Base-by-base conservation (phyloP, 2,329 filamentous ascomycete genomes). In the Elsinoe batatas region DNA sequence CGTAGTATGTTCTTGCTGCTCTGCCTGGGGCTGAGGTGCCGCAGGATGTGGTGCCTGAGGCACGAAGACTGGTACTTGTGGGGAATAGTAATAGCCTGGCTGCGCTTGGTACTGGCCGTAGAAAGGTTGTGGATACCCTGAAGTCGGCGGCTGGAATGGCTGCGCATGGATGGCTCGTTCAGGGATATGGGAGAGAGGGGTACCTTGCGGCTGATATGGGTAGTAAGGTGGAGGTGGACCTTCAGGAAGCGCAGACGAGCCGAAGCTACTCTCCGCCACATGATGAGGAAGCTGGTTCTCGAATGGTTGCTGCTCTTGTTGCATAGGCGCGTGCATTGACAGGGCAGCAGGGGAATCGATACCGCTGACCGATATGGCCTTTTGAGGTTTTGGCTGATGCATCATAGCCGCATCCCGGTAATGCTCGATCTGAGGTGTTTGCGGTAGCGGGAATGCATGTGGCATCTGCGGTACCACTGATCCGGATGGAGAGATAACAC, bases 341-440 rank as follows among this genome's bases (percentile, higher is more conserved):
- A 82, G 73, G 62, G 76, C 77, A 4, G 81, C 83, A 3, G 91
- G 89, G 6, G 87, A 87, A 69, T 97, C 93, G 62, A 97, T 95
- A 64, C 89, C 90, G 57, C 89, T 88, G 57, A 97, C 83, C 8
- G 91, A 96, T 32, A 97, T 88, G 5, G 90, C 79, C 76, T 97
- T 97, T 69, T 97, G 91, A 7, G 93, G 91, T 53, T 88, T 85
- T 57, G 93, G 93, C 68, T 97, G 93, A 68, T 97, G 88, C 83
- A 97, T 95, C 0, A 89, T 80, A 15, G 83, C 78, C 40, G 78
- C 76, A 15, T 73, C 74, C 43, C 78, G 76, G 62, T 80, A 82
- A 61, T 79, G 82, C 66, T 83, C 81, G 67, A 76, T 81, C 1
- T 76, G 69, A 7, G 79, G 78, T 60, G 79, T 76, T 60, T 78